Evolutionary conservation across 768 basidiomycete species (phyloP).

Genomic region (Boletus reticulatus): DNA sequence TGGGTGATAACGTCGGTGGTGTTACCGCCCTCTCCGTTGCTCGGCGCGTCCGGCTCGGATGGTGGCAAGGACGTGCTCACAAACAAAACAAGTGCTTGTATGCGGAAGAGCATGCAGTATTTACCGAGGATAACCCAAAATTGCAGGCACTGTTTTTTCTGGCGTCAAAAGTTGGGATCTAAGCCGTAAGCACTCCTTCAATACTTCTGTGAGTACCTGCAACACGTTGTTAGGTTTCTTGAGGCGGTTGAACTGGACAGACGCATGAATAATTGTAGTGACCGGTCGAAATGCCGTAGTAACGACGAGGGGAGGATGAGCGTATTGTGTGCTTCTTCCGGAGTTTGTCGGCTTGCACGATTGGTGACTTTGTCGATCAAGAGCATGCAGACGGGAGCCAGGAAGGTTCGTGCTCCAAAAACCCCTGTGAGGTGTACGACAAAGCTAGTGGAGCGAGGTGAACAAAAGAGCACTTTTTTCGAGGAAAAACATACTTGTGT

Average conservation of each 20-base stretch:
- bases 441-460: constrained; percentile 51
- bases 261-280: constrained; percentile 53
- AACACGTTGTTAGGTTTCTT: constrained; percentile 1
- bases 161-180: constrained; percentile 41
- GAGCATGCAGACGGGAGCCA: constrained; percentile 80
- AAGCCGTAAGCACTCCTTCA: constrained; percentile 66
- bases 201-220: constrained; percentile 61
- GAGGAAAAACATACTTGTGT: constrained; percentile 57
- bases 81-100: constrained; percentile 67
- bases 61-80: constrained; percentile 50
- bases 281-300: constrained; percentile 50
- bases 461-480: neutral
- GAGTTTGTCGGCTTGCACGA: constrained; percentile 60
- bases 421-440: constrained; percentile 85
- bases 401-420: constrained; percentile 76
- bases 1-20: constrained; percentile 45
- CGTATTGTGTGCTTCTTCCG: constrained; percentile 55
- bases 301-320: constrained; percentile 68
- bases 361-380: constrained; percentile 77
- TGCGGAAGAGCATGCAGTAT: constrained; percentile 27
- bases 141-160: constrained; percentile 37
- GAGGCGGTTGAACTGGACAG: neutral
- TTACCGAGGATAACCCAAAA: constrained; percentile 60
- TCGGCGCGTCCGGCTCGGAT: constrained; percentile 14
- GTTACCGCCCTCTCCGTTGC: constrained; percentile 19